Evolutionary conservation across 2,329 filamentous ascomycete species (phyloP), one percentile per base, ranked within the genome.

Genomic region (Plenodomus lindquistii): DNA sequence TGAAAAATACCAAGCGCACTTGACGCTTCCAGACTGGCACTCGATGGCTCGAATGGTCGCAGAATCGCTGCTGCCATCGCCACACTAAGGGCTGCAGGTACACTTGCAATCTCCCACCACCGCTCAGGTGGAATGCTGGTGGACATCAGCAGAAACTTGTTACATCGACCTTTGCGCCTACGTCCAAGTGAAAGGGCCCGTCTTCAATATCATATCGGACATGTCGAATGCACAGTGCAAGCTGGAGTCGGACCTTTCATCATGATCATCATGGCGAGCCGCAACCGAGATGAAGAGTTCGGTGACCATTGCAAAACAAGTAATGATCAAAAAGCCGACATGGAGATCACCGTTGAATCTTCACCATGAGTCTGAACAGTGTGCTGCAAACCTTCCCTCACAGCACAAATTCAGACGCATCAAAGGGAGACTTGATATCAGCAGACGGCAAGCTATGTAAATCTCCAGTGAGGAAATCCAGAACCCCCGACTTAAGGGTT

Each of bases 191-290:
- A 13, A 31, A 13, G 27, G 6, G 4, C 4, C 10, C 4, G 16
- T 44, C 45, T 41, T 40, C 39, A 48, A 44, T 37, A 41, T 40
- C 46, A 44, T 22, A 40, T 36, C 18, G 21, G 27, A 20, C 19
- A 40, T 17, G 40, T 37, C 11, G 6, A 31, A 31, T 4, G 27
- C 27, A 7, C 27, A 31, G 11, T 4, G 11, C 27, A 31, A 15
- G 27, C 9, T 31, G 4, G 27, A 31, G 27, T 31, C 27, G 27
- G 27, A 31, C 27, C 27, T 31, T 31, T 36, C 20, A 48, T 50
- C 54, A 51, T 47, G 56, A 64, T 63, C 59, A 53, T 46, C 60
- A 54, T 44, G 50, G 46, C 48, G 54, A 57, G 48, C 52, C 50
- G 51, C 50, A 57, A 39, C 57, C 55, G 54, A 60, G 53, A 67